Percentiles rank a stretch among this genome's conserved stretches.
These are phyloP conservation scores for Euphorbia celastroides DNA, from an alignment of 441 rosid genomes.

Conservation along the genomic window DNA sequence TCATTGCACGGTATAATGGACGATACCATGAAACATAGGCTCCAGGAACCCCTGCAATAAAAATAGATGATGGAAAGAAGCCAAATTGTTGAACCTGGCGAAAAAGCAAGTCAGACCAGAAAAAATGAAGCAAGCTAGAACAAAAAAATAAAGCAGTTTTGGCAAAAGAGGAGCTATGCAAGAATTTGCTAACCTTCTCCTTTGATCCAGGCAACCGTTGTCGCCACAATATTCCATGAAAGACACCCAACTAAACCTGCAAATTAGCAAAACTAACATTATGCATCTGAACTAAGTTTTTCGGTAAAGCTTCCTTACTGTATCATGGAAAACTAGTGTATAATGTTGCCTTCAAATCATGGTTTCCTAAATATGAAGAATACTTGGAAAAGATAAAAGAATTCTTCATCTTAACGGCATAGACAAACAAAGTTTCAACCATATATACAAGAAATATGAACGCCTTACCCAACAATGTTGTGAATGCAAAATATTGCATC, in stretches of 20 bases:
- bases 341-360: not conserved
- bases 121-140: constrained; percentile 20
- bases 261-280: constrained; percentile 7
- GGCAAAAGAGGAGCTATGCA: not conserved
- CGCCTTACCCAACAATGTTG: constrained; percentile 76
- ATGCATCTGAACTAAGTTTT: constrained; percentile 3
- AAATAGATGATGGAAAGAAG: constrained; percentile 91
- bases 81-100: constrained; percentile 87
- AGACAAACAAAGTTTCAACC: not conserved
- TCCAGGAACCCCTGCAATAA: constrained; percentile 88
- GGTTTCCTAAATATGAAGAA: not conserved
- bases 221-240: constrained; percentile 87
- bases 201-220: constrained; percentile 83
- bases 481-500: constrained; percentile 88
- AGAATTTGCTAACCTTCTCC: constrained; percentile 65
- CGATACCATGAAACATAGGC: constrained; percentile 92
- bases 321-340: not conserved
- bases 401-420: not conserved
- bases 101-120: no score
- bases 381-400: not conserved
- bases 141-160: not conserved
- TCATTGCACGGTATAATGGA: constrained; percentile 94
- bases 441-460: constrained; percentile 8
- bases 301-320: not conserved
- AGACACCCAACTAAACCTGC: constrained; percentile 82